Percentiles rank a stretch among this genome's conserved stretches.
phyloP scores from a whole-genome alignment of 805 yeast genomes.

The Zygoascus ofunaensis region DNA sequence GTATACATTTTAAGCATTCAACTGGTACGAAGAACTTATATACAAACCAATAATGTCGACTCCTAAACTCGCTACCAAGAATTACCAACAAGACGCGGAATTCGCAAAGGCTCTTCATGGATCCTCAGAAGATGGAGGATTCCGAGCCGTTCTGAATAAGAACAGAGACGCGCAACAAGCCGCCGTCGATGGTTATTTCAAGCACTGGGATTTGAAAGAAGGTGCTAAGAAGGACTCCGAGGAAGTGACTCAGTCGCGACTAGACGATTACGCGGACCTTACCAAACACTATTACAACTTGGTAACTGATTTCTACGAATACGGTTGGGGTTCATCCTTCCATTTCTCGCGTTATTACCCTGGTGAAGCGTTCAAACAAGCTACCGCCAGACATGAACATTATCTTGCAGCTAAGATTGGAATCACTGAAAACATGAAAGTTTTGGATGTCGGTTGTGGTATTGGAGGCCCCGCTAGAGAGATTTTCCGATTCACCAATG shows the following conservation, averaged over 20 bases:
- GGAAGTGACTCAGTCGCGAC: constrained; percentile 43
- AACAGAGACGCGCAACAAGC: constrained; percentile 69
- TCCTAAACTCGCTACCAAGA: constrained; percentile 41
- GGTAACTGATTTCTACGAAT: constrained; percentile 93
- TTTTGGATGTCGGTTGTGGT: constrained; percentile 97
- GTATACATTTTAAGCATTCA: too few relatives aligned
- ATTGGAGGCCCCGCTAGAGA: constrained; percentile 99
- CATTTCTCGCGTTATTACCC: constrained; percentile 90
- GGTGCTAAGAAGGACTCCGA: constrained; percentile 57
- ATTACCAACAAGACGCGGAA: constrained; percentile 50
- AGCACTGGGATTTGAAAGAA: constrained; percentile 89
- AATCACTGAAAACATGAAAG: constrained; percentile 69
- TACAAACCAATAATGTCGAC: constrained; percentile 10
- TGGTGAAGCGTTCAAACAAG: constrained; percentile 91
- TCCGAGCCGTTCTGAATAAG: constrained; percentile 68
- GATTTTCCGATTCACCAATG: constrained; percentile 82
- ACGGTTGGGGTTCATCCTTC: constrained; percentile 99
- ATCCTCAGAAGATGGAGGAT: constrained; percentile 55
- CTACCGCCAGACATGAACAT: constrained; percentile 92
- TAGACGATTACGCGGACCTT: constrained; percentile 77
- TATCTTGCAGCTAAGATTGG: constrained; percentile 83
- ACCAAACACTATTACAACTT: constrained; percentile 95
- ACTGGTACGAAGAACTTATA: neutral
- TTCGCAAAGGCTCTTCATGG: constrained; percentile 88
- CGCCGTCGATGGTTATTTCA: constrained; percentile 84